phyloP scores from a whole-genome alignment of 1,284 basidiomycete species.

The Cutaneotrichosporon cyanovorans region DNA sequence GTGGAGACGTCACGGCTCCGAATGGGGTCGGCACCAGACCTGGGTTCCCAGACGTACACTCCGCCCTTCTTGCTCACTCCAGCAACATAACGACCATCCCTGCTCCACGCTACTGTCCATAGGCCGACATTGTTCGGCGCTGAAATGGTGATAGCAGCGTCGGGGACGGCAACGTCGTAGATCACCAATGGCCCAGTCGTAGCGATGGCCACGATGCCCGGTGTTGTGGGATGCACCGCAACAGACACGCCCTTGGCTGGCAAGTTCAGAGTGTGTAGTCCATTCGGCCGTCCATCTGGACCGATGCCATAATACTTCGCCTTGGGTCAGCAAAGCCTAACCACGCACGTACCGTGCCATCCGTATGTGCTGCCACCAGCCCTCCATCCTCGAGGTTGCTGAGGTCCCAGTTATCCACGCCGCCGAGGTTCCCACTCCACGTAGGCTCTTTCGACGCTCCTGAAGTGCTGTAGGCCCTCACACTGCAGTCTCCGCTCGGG shows the following conservation, averaged over 20 bases:
- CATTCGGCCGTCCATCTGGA: neutral
- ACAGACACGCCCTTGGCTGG: conserved; percentile 21
- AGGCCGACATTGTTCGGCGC: conserved; percentile 19
- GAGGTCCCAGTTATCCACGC: conserved; percentile 39
- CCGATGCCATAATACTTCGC: conserved; percentile 6
- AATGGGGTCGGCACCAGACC: conserved; percentile 20
- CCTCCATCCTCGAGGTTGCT: conserved; percentile 28
- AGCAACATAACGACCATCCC: conserved; percentile 37
- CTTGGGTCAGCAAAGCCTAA: conserved; percentile 1
- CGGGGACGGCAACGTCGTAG: conserved; percentile 31
- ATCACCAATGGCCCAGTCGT: conserved; percentile 25
- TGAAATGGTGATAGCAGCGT: conserved; percentile 18
- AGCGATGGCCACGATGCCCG: conserved; percentile 31
- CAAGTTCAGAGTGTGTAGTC: neutral
- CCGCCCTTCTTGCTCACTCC: conserved; percentile 40
- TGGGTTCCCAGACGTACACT: conserved; percentile 39
- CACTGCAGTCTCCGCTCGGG: conserved; percentile 26
- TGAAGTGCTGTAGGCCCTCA: conserved; percentile 17
- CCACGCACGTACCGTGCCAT: conserved; percentile 27
- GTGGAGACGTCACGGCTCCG: conserved; percentile 19
- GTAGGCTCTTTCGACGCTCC: conserved; percentile 10
- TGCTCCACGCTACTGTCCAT: conserved; percentile 43
- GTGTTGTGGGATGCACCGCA: conserved; percentile 44
- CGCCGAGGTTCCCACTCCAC: conserved; percentile 25
- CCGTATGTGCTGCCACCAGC: conserved; percentile 27